Base-by-base conservation (phyloP, 148 eudicot genomes). In the Rhododendron vialii region DNA sequence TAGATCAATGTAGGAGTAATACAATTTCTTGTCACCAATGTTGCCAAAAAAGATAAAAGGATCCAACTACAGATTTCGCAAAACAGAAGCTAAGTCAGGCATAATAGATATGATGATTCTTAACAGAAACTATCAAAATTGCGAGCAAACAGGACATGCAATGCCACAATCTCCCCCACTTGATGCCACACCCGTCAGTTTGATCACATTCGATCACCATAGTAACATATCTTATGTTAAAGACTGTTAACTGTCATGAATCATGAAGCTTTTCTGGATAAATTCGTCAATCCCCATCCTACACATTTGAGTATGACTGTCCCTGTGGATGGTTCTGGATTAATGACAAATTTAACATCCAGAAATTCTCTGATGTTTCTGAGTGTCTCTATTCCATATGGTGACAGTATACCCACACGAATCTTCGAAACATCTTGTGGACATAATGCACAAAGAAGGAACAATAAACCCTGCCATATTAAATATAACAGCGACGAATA, bases 381-480 rank as follows among this genome's bases (percentile, higher is more conserved):
- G 51, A 97, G 92, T 30, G 93, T 85, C 86, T 94, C 95, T 36
- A 93, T 95, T 79, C 95, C 96, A 83, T 93, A 90, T 0, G 93
- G 94, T 10, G 95, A 91, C n/a, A 97, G 95, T 87, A 93, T 91
- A 69, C 98, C 98, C 1, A 97, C 98, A 5, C 98, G 95, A 83
- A 95, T 89, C 89, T 94, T 95, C 14, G 99, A 95, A 84, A 97
- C 95, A 88, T 97, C 99, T 89, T 87, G 94, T 3, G 98, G 98
- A 83, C 95, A 94, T 83, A 97, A 85, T n/a, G 98, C 98, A 89
- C 99, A 95, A 9, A 97, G 96, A 55, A 97, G 94, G 90, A 93
- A 97, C 88, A 97, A 87, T 86, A 97, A 89, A 36, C 96, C 98
- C 98, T 95, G 92, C 50, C 73, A 91, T 83, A 82, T 78, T n/a